These are phyloP conservation scores for Begonia fuchsioides DNA, from an alignment of 306 rosid genomes.

Conservation along the genomic window DNA sequence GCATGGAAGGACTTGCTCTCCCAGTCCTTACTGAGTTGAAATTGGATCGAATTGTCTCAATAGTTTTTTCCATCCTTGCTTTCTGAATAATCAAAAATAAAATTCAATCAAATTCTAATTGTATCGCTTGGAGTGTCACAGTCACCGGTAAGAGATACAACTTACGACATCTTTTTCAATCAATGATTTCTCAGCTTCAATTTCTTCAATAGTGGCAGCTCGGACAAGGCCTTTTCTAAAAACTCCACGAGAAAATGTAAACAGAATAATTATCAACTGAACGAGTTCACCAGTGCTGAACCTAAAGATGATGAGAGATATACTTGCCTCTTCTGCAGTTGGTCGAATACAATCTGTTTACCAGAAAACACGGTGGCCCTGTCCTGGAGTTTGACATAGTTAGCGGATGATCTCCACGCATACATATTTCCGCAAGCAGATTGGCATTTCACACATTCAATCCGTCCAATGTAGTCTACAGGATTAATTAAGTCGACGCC, in stretches of 20 bases:
- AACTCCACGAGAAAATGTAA: constrained; percentile 1
- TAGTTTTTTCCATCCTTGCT: constrained; percentile 75
- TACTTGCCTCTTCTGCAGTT: constrained; percentile 32
- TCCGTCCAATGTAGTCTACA: constrained; percentile 13
- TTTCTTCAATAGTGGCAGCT: constrained; percentile 92
- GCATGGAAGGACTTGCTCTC: constrained; percentile 74
- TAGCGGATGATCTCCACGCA: constrained; percentile 45
- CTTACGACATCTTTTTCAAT: constrained; percentile 78
- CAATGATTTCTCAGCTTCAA: constrained; percentile 71
- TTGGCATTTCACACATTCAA: constrained; percentile 22
- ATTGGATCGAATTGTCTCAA: constrained; percentile 53
- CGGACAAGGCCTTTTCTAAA: constrained; percentile 37
- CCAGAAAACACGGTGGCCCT: constrained; percentile 18
- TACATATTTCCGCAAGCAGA: constrained; percentile 6
- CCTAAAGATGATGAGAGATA: background rate
- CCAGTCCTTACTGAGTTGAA: constrained; percentile 89
- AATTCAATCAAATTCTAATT: background rate
- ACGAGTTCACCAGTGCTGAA: background rate
- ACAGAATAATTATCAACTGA: background rate
- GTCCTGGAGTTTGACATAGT: constrained; percentile 25
- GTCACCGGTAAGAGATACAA: constrained; percentile 1
- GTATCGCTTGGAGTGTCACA: background rate
- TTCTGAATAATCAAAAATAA: constrained; percentile 24
- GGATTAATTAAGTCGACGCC: background rate
- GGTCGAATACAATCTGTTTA: constrained; percentile 14